Conservation (phyloP, 1,284 basidiomycete species). For the Erythrobasidium hasegawianum region DNA sequence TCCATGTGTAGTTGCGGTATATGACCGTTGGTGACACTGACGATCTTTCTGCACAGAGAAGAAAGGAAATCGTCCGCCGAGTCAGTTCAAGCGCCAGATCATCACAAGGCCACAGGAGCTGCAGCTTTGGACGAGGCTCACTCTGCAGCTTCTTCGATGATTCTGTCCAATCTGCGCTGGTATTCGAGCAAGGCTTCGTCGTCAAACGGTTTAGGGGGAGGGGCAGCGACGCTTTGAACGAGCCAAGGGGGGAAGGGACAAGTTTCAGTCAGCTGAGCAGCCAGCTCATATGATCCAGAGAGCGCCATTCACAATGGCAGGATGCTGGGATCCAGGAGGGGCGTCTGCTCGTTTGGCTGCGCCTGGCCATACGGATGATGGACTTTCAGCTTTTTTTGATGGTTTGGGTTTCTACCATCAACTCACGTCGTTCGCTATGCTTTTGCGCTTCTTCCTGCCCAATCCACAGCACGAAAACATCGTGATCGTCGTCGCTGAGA, state of each 20-base stretch:
- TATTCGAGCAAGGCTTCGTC: conserved; percentile 27
- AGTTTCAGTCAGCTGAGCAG: not conserved
- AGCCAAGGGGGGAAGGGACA: not conserved
- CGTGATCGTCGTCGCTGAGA: not conserved
- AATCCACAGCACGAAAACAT: conserved; percentile 28
- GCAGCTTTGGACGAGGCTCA: not conserved
- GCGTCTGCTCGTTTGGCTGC: conserved; percentile 26
- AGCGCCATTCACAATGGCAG: not conserved
- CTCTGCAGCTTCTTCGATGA: conserved; percentile 35
- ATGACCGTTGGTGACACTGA: conserved; percentile 11
- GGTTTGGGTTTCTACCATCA: too few species aligned
- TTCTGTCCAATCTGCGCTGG: conserved; percentile 22
- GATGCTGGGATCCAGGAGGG: conserved; percentile 7
- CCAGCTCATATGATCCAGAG: not conserved
- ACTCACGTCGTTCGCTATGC: not conserved
- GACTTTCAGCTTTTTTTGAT: too few species aligned
- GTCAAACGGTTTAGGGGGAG: conserved; percentile 23
- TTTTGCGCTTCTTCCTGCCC: conserved; percentile 7
- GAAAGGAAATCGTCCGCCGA: not conserved
- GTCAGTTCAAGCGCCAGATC: not conserved
- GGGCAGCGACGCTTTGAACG: not conserved
- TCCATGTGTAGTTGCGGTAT: not conserved
- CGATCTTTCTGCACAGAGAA: conserved; percentile 15
- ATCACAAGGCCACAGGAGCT: not conserved
- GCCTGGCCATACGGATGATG: too few species aligned